A percentile compares a stretch with the other conserved stretches of the same genome.
Conservation (phyloP, 148 eudicot species). For the Cornus suecica region DNA sequence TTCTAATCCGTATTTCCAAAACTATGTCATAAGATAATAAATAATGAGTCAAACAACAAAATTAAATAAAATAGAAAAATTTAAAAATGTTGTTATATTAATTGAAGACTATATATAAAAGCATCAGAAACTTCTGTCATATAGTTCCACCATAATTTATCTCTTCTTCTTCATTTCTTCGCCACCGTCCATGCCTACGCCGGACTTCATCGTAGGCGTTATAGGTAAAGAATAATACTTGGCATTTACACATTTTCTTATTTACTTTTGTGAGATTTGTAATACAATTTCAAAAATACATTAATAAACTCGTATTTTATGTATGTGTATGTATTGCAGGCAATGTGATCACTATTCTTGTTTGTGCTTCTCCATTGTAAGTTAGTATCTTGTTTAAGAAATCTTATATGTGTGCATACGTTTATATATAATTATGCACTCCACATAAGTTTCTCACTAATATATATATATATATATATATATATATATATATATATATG, state of each 20-base stretch:
- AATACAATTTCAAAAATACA: no score
- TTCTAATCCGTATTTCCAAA: no score
- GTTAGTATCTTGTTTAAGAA: neutral
- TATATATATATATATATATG: neutral
- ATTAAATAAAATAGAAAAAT: no score
- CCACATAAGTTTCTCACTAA: neutral
- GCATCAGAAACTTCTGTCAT: neutral
- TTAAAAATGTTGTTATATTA: neutral
- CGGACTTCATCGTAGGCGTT: constrained; percentile 14
- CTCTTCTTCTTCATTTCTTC: neutral
- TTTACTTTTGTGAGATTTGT: no score
- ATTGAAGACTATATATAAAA: neutral
- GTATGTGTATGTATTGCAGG: constrained; percentile 7
- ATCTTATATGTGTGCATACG: neutral
- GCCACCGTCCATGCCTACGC: constrained; percentile 8
- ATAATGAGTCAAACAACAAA: neutral
- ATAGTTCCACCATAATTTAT: neutral
- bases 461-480: neutral
- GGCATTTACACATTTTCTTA: no score
- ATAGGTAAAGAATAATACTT: no score
- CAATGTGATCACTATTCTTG: constrained; percentile 8
- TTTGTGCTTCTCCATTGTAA: constrained; percentile 17
- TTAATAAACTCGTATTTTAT: neutral
- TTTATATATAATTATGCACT: neutral
- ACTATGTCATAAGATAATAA: no score